Evolutionary conservation across 2,329 filamentous ascomycete genomes (phyloP).

Genomic region (Zasmidium cellare): DNA sequence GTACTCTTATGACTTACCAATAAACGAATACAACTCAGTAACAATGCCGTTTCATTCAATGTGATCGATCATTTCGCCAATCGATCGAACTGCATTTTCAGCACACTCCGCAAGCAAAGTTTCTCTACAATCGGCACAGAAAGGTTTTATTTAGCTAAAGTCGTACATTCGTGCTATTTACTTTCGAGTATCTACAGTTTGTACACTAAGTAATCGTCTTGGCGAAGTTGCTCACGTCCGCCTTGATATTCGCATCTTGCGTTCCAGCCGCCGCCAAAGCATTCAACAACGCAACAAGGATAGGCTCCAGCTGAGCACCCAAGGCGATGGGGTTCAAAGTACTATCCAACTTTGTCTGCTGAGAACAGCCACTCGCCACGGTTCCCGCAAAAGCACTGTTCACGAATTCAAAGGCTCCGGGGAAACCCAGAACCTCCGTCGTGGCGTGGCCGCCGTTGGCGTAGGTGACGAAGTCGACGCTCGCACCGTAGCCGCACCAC

Average conservation of each 20-base stretch:
- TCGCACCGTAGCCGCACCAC: conserved; percentile 31
- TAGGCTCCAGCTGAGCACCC: conserved; percentile 28
- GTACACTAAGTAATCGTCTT: neutral
- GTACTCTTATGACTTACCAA: too few relatives aligned
- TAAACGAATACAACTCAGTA: too few relatives aligned
- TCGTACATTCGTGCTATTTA: too few relatives aligned
- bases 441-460: conserved; percentile 28
- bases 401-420: conserved; percentile 26
- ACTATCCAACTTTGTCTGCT: conserved; percentile 17
- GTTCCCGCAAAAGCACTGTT: conserved; percentile 27
- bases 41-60: too few relatives aligned
- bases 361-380: conserved; percentile 21
- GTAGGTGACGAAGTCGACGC: conserved; percentile 28
- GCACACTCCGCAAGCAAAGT: too few relatives aligned
- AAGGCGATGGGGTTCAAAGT: conserved; percentile 26
- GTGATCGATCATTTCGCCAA: too few relatives aligned
- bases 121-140: too few relatives aligned
- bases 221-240: neutral
- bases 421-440: conserved; percentile 28
- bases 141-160: too few relatives aligned
- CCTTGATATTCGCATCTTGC: conserved; percentile 21
- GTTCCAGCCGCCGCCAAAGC: conserved; percentile 20
- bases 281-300: conserved; percentile 24
- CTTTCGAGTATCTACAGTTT: too few relatives aligned
- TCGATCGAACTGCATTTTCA: too few relatives aligned